A percentile compares a stretch with the other conserved stretches of the same genome.
phyloP scores from a whole-genome alignment of 1,139 yeast genomes.

The Torulaspora globosa region DNA sequence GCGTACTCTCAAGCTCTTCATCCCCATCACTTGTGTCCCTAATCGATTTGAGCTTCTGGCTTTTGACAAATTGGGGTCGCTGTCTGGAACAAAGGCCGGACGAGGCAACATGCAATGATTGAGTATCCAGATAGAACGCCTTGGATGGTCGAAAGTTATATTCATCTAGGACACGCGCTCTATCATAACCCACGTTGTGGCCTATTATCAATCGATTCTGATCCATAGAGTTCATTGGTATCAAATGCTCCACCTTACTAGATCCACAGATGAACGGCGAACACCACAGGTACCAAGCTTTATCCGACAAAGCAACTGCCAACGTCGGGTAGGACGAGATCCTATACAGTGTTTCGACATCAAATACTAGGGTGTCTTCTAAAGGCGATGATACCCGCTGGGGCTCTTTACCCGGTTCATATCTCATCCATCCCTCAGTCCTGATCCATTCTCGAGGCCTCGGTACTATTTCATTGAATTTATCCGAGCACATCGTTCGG shows the following conservation, averaged over 20 bases:
- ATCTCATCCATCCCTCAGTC: conserved; percentile 80
- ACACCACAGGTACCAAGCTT: conserved; percentile 95
- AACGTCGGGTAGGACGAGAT: conserved; percentile 68
- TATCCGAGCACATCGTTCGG: conserved; percentile 42
- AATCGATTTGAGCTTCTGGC: conserved; percentile 28
- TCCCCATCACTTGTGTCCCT: conserved; percentile 7
- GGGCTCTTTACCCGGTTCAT: conserved; percentile 53
- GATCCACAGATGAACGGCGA: conserved; percentile 64
- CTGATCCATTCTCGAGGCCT: conserved; percentile 55
- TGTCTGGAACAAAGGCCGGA: conserved; percentile 94
- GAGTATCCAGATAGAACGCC: conserved; percentile 81
- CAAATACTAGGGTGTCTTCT: conserved; percentile 69
- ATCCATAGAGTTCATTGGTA: conserved; percentile 57
- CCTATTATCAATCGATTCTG: conserved; percentile 68
- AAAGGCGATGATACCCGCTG: conserved; percentile 60
- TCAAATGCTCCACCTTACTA: conserved; percentile 53
- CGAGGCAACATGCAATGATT: conserved; percentile 87
- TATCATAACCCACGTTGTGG: conserved; percentile 85
- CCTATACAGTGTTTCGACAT: conserved; percentile 83
- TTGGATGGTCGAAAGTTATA: conserved; percentile 63
- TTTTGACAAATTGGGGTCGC: conserved; percentile 71
- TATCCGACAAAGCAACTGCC: conserved; percentile 73
- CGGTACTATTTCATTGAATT: conserved; percentile 45
- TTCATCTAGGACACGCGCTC: conserved; percentile 83
- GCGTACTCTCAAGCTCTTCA: not conserved